Evolutionary conservation across 768 basidiomycete species (phyloP).

Genomic region (Tubosaeta sp.): DNA sequence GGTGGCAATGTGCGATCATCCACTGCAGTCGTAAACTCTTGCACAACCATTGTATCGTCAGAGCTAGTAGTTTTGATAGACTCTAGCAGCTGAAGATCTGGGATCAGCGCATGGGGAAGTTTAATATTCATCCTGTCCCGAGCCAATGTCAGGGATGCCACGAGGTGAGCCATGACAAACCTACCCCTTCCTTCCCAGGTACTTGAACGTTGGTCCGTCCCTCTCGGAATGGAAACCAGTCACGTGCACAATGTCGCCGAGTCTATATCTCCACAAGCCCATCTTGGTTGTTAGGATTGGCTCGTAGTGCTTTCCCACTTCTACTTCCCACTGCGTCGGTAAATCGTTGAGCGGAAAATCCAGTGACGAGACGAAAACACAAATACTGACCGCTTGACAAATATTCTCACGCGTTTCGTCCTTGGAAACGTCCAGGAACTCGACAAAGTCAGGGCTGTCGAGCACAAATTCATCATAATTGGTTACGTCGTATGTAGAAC

Average conservation of each 20-base stretch:
- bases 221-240: slow-evolving; percentile 11
- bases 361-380: background rate
- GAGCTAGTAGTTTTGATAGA: background rate
- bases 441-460: slow-evolving; percentile 2
- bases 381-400: slow-evolving; percentile 14
- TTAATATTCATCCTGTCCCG: slow-evolving; percentile 7
- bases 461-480: slow-evolving; percentile 10
- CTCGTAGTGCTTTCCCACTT: slow-evolving; percentile 17
- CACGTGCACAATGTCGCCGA: slow-evolving; percentile 17
- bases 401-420: slow-evolving; percentile 12
- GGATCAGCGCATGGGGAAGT: slow-evolving; percentile 2
- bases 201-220: slow-evolving; percentile 10
- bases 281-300: slow-evolving; percentile 18
- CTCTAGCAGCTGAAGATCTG: slow-evolving; percentile 9
- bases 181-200: slow-evolving; percentile 15
- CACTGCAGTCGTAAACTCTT: slow-evolving; percentile 6
- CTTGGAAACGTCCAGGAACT: slow-evolving; percentile 16
- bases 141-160: too few species aligned
- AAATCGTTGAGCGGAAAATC: background rate
- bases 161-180: too few species aligned
- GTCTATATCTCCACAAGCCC: slow-evolving; percentile 23
- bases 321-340: slow-evolving; percentile 13
- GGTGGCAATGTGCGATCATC: slow-evolving; percentile 6
- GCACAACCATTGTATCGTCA: slow-evolving; percentile 4
- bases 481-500: background rate